These are phyloP conservation scores for Casaregolazyma suthepensis DNA, from an alignment of 1,139 yeast genomes.

Conservation along the genomic window DNA sequence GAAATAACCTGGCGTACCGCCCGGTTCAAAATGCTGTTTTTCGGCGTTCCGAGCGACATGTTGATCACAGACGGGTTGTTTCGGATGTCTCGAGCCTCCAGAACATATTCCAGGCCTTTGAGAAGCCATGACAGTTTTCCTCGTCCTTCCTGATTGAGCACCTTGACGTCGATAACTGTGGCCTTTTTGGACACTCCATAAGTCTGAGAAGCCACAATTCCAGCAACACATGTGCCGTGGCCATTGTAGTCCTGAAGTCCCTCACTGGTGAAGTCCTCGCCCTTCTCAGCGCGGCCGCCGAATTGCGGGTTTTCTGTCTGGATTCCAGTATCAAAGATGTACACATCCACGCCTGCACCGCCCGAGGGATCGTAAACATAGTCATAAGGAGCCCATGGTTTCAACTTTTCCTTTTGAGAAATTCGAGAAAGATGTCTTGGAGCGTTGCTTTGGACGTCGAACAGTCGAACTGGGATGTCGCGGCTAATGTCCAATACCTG, in stretches of 20 bases:
- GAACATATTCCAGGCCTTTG: slow-evolving; percentile 65
- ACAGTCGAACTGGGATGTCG: slow-evolving; percentile 25
- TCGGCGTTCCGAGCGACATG: slow-evolving; percentile 68
- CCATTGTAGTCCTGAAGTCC: slow-evolving; percentile 58
- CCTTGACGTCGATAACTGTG: slow-evolving; percentile 62
- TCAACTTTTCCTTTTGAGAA: slow-evolving; percentile 45
- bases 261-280: slow-evolving; percentile 57
- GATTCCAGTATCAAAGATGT: slow-evolving; percentile 73
- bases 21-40: slow-evolving; percentile 57
- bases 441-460: slow-evolving; percentile 43
- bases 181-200: slow-evolving; percentile 77
- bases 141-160: slow-evolving; percentile 55
- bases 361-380: slow-evolving; percentile 40
- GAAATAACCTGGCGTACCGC: slow-evolving; percentile 68
- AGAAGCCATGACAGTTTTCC: slow-evolving; percentile 59
- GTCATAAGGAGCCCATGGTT: slow-evolving; percentile 22
- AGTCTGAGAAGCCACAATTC: slow-evolving; percentile 69
- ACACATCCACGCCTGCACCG: slow-evolving; percentile 57
- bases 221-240: slow-evolving; percentile 59
- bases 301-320: slow-evolving; percentile 52
- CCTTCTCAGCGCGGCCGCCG: slow-evolving; percentile 52
- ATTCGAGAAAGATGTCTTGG: slow-evolving; percentile 66
- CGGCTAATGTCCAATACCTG: slow-evolving; percentile 28
- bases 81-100: slow-evolving; percentile 30
- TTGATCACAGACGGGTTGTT: slow-evolving; percentile 62